Evolutionary conservation across 805 yeast species (phyloP).

Genomic region (Saccharomycopsis olivae): DNA sequence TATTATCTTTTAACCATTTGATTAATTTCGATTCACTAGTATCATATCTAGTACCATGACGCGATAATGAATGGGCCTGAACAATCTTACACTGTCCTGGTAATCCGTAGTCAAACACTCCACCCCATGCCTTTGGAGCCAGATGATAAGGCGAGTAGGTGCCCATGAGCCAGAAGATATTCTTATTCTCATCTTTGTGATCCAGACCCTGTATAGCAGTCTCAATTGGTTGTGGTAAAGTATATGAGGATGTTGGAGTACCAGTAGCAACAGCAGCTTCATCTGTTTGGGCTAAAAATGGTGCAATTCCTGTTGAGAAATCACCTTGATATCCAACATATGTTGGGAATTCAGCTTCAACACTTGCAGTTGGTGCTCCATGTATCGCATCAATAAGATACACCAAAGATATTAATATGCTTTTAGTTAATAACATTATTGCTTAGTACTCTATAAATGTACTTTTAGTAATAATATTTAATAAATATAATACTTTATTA

Average conservation of each 20-base stretch:
- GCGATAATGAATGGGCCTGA: slow-evolving; percentile 59
- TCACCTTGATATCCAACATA: slow-evolving; percentile 12
- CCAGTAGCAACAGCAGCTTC: slow-evolving; percentile 17
- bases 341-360: slow-evolving; percentile 14
- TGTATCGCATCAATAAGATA: no score
- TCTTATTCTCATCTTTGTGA: slow-evolving; percentile 16
- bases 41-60: slow-evolving; percentile 78
- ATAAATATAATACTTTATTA: no score
- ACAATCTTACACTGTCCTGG: slow-evolving; percentile 38
- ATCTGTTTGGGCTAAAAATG: slow-evolving; percentile 14
- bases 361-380: no score
- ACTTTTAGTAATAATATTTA: no score
- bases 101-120: slow-evolving; percentile 19
- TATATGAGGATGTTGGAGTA: slow-evolving; percentile 10
- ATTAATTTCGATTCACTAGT: slow-evolving; percentile 26
- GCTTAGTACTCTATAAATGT: no score
- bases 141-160: slow-evolving; percentile 19
- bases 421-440: no score
- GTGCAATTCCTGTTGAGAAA: slow-evolving; percentile 17
- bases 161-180: slow-evolving; percentile 19
- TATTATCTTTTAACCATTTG: slow-evolving; percentile 28
- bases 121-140: slow-evolving; percentile 19
- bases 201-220: slow-evolving; percentile 17
- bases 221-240: slow-evolving; percentile 19
- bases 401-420: no score